Percentiles rank a stretch among this genome's conserved stretches.
Evolutionary conservation across 352 stramenopile species (phyloP).

Genomic region (Pythium aphanidermatum): DNA sequence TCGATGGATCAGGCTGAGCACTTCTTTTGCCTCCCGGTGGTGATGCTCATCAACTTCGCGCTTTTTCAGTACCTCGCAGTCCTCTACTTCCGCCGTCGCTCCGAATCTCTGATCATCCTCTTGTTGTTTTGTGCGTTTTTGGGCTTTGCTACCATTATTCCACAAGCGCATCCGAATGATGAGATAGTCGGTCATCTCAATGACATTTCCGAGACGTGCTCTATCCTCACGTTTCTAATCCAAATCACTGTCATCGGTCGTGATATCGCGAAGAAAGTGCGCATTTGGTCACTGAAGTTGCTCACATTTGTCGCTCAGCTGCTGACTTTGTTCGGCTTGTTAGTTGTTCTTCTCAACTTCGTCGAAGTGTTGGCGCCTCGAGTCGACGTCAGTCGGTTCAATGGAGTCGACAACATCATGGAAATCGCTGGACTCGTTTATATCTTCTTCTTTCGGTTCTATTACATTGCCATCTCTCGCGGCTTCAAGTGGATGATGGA

Average conservation of each 20-base stretch:
- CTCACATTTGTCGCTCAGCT: constrained; percentile 18
- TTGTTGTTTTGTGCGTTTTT: constrained; percentile 4
- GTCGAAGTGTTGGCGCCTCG: background rate
- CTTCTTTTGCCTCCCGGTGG: no score
- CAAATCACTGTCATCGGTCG: constrained; percentile 30
- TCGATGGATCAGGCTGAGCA: no score
- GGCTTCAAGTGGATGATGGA: constrained; percentile 19
- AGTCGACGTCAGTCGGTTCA: background rate
- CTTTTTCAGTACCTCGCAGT: constrained; percentile 10
- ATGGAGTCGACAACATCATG: constrained; percentile 16
- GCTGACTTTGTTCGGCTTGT: constrained; percentile 1
- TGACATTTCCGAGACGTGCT: constrained; percentile 15
- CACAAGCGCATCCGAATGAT: constrained; percentile 5
- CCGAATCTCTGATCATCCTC: background rate
- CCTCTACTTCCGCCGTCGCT: constrained; percentile 3
- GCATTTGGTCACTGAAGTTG: constrained; percentile 19
- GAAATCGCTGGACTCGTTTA: constrained; percentile 21
- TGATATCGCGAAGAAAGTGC: constrained; percentile 21
- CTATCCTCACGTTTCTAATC: constrained; percentile 13
- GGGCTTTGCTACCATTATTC: background rate
- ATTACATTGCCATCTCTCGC: constrained; percentile 23
- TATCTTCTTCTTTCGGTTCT: constrained; percentile 36
- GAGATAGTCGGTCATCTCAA: constrained; percentile 11
- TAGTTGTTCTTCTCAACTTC: background rate
- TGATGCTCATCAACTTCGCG: constrained; percentile 17